Conservation (phyloP, 139 green algal genomes). For the Chlorella vulgaris region DNA sequence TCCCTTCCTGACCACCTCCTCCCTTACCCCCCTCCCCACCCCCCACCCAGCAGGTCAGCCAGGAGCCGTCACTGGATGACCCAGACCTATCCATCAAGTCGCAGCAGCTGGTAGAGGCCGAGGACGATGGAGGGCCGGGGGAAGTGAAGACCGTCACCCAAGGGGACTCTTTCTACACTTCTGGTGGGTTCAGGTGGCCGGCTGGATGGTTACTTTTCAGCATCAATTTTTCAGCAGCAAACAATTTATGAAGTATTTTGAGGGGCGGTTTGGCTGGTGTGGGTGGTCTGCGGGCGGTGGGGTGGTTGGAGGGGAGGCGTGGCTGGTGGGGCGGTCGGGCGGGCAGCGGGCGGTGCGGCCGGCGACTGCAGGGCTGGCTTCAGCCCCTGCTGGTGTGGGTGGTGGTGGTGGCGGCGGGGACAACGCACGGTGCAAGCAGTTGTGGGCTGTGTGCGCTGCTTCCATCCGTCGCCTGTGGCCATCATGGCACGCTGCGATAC, state of each 20-base stretch:
- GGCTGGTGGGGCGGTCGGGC: no score
- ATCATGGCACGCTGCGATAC: no score
- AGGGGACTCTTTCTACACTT: constrained; percentile 80
- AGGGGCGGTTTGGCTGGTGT: neutral
- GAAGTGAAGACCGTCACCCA: constrained; percentile 59
- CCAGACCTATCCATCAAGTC: constrained; percentile 66
- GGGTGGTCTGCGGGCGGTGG: no score
- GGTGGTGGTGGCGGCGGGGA: no score
- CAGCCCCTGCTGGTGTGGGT: no score
- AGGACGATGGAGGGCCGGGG: constrained; percentile 39
- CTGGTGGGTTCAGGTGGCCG: constrained; percentile 1
- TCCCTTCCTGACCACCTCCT: neutral
- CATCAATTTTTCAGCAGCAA: neutral
- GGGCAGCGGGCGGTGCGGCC: no score
- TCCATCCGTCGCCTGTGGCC: no score
- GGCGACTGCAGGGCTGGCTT: no score
- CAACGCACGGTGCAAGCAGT: no score
- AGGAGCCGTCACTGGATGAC: constrained; percentile 51
- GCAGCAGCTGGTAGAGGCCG: constrained; percentile 38
- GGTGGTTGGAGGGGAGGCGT: no score
- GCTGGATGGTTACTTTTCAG: no score
- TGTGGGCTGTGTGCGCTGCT: no score
- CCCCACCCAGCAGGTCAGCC: neutral
- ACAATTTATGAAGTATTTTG: neutral
- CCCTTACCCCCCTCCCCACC: neutral